Base-by-base conservation (phyloP, 306 rosid genomes). In the Trichosanthes truncata region DNA sequence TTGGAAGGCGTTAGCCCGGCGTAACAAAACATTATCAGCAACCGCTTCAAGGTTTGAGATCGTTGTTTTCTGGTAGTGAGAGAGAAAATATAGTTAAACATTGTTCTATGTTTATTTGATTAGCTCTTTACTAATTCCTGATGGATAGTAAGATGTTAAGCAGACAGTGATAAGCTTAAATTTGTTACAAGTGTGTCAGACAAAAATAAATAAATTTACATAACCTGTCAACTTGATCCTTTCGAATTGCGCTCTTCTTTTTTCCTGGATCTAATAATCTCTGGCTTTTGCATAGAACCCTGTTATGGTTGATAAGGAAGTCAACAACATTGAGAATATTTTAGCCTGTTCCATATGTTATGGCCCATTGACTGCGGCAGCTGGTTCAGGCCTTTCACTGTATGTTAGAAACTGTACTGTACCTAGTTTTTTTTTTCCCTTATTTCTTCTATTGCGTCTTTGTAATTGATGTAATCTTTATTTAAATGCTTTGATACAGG, bases 341-440 rank as follows among this genome's bases (percentile, higher is more conserved):
- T 85, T 94, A 83, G 98, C 97, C 75, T 94, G 98, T 80, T 97
- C 97, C 23, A 81, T 94, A 20, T 92, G 98, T 79, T 91, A 85
- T 55, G 85, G 87, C 11, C 86, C 87, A 20, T 79, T 94, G 74
- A 76, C 84, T 41, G 78, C 76, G 84, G 78, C n/a, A 13, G 77
- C 78, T 72, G 81, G 45, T 65, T 81, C 81, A n/a, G 87, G 23
- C 77, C 83, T 90, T 40, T 89, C 94, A 13, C 20, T 88, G 98
- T 94, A 82, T 87, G 91, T 83, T 10, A 68, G 68, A 38, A 41
- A 26, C 25, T 45, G 45, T 65, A 17, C 14, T 45, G 40, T 66
- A 6, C 76, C 53, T 12, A 46, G 51, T 20, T 48, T 80, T 66
- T 4, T 21, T 23, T 35, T 62, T 3, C 6, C 5, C 46, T 35